Conservation (phyloP, 768 basidiomycete species). For the Zangia roseola region DNA sequence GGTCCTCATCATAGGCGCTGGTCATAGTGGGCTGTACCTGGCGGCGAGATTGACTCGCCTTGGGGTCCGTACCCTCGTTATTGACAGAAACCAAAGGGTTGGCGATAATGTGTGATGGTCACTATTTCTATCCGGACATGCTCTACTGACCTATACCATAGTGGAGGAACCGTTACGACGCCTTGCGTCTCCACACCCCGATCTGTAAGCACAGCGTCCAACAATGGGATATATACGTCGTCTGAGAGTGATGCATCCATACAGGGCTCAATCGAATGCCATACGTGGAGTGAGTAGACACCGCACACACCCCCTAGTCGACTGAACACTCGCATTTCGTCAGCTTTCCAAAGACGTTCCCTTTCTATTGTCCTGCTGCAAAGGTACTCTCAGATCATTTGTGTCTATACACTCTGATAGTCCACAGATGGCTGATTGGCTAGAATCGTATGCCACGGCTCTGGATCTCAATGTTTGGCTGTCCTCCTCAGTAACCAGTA, state of each 20-base stretch:
- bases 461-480: constrained; percentile 66
- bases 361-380: constrained; percentile 45
- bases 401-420: background rate
- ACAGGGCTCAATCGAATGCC: constrained; percentile 54
- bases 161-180: constrained; percentile 58
- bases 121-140: background rate
- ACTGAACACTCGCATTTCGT: background rate
- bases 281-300: constrained; percentile 45
- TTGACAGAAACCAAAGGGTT: constrained; percentile 49
- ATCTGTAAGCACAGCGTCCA: constrained; percentile 38
- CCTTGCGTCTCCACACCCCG: constrained; percentile 52
- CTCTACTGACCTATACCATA: constrained; percentile 13
- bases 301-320: background rate
- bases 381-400: constrained; percentile 36
- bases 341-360: constrained; percentile 57
- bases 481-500: constrained; percentile 38
- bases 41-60: constrained; percentile 62
- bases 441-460: constrained; percentile 56
- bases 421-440: constrained; percentile 55
- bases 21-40: constrained; percentile 62
- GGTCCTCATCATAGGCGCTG: constrained; percentile 63
- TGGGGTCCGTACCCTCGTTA: constrained; percentile 50
- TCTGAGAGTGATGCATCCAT: background rate
- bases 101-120: constrained; percentile 41
- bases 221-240: constrained; percentile 2